Evolutionary conservation across 169 alveolate species (phyloP), one percentile per base, ranked within the genome.

Genomic region (Plasmodium malariae): DNA sequence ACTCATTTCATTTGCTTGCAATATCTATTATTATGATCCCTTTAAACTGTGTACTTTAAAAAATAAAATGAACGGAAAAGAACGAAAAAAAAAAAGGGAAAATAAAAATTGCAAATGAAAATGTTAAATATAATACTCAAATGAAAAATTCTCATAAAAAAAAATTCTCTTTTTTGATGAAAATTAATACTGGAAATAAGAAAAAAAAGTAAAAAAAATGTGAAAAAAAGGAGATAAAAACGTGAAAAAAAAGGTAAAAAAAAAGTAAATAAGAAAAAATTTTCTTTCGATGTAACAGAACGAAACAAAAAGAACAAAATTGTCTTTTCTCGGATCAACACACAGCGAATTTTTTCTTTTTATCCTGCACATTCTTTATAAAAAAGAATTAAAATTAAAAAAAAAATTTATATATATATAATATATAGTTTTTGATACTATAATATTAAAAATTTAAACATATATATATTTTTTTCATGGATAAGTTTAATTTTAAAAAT

Each of bases 311-410:
- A 51, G 14, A 51, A 3, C 4, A 51, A 3, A 51, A 11, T 51
- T 51, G 11, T 12, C 21, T 12, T 36, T 36, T 67, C 74, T 67
- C 74, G 59, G 74, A 34, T 67, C 59, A n/a, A 48, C 74, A 37
- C 74, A 32, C 43, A 19, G 74, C 26, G 36, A 32, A 17, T 67
- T 34, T 65, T 0, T 67, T 67, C 36, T 67, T 67, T 67, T 67
- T 67, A 19, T 36, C 55, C 43, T 55, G n/a, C 28, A 37, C 19
- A 32, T 67, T 48, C 26, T 7, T n/a, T n/a, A n/a, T n/a, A 1
- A 34, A 14, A 36, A 6, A 51, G 21, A 51, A 67, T 67, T 32
- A 36, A 65, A 36, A 19, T 14, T 48, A 17, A 65, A 65, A 67
- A 67, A 19, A 2, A 21, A 21, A 32, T 36, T 28, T 5, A 32